These are phyloP conservation scores for Sugiyamaella japonica DNA, from an alignment of 1,139 yeast genomes.

Conservation along the genomic window DNA sequence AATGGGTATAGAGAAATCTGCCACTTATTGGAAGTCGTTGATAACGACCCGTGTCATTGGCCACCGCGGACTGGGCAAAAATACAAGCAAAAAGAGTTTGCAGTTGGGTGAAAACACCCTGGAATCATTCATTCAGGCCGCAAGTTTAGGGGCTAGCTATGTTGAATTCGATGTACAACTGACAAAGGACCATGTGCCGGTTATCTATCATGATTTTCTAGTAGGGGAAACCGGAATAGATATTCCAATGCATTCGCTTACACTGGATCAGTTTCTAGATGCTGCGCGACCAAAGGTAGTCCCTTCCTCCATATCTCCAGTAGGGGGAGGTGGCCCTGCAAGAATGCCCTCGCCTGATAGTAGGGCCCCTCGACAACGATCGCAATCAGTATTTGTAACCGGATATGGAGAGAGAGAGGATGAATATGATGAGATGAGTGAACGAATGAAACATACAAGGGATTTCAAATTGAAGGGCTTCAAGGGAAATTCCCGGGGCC, in stretches of 20 bases:
- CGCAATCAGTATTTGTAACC: slow-evolving; percentile 32
- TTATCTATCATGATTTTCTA: slow-evolving; percentile 89
- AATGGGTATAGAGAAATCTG: slow-evolving; percentile 66
- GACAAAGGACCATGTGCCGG: slow-evolving; percentile 92
- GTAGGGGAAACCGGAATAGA: slow-evolving; percentile 97
- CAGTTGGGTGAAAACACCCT: slow-evolving; percentile 96
- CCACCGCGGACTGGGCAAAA: slow-evolving; percentile 94
- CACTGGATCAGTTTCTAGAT: slow-evolving; percentile 83
- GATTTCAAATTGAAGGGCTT: slow-evolving; percentile 85
- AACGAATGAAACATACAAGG: slow-evolving; percentile 80
- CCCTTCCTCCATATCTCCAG: slow-evolving; percentile 3
- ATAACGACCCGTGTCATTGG: slow-evolving; percentile 93
- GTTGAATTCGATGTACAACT: slow-evolving; percentile 92
- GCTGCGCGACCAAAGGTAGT: slow-evolving; percentile 23
- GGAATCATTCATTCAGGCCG: slow-evolving; percentile 94
- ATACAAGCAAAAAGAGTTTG: slow-evolving; percentile 68
- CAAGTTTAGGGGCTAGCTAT: slow-evolving; percentile 79
- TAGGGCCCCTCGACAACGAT: slow-evolving; percentile 29
- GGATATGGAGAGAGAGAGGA: slow-evolving; percentile 29
- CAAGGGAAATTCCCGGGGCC: slow-evolving; percentile 89
- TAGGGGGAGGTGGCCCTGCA: slow-evolving; percentile 5
- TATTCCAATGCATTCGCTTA: slow-evolving; percentile 91
- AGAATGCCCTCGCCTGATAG: slow-evolving; percentile 25
- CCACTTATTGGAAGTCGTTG: slow-evolving; percentile 89
- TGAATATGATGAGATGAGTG: slow-evolving; percentile 44